These are phyloP conservation scores for Boletus subcaerulescens DNA, from an alignment of 768 basidiomycete species.

Conservation along the genomic window DNA sequence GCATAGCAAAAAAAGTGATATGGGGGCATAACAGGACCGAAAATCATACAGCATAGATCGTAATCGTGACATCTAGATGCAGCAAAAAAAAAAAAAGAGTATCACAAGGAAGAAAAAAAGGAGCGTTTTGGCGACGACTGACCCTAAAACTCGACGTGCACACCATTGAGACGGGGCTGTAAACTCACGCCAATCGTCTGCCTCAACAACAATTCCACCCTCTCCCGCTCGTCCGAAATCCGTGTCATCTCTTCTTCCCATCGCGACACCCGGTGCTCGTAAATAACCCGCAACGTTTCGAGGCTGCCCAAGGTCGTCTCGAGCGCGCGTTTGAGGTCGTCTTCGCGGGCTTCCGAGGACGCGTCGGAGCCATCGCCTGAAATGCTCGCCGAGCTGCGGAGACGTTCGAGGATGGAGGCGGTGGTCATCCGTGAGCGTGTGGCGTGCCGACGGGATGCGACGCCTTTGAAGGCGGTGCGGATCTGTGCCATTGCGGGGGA, in stretches of 20 bases:
- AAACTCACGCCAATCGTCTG: conserved; percentile 56
- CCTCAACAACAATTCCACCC: conserved; percentile 59
- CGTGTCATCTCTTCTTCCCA: conserved; percentile 70
- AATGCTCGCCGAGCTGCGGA: conserved; percentile 38
- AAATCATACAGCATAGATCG: conserved; percentile 3
- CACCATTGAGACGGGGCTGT: conserved; percentile 17
- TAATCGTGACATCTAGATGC: neutral
- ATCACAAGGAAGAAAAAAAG: neutral
- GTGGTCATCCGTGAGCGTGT: conserved; percentile 42
- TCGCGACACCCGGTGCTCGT: conserved; percentile 63
- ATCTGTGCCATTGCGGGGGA: conserved; percentile 52
- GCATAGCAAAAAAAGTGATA: neutral
- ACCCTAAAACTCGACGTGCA: neutral
- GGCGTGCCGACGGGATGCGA: conserved; percentile 55
- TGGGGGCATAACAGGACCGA: no score
- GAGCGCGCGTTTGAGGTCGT: conserved; percentile 64
- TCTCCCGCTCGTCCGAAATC: conserved; percentile 63
- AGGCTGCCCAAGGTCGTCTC: conserved; percentile 68
- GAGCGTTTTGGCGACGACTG: neutral
- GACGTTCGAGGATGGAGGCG: conserved; percentile 46
- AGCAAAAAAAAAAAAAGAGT: neutral
- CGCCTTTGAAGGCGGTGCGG: conserved; percentile 54
- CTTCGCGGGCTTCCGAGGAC: conserved; percentile 50
- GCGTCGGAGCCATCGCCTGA: conserved; percentile 57
- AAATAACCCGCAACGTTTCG: conserved; percentile 58